phyloP scores from a whole-genome alignment of 2,329 filamentous ascomycete species.

The Botrytis sinoallii region DNA sequence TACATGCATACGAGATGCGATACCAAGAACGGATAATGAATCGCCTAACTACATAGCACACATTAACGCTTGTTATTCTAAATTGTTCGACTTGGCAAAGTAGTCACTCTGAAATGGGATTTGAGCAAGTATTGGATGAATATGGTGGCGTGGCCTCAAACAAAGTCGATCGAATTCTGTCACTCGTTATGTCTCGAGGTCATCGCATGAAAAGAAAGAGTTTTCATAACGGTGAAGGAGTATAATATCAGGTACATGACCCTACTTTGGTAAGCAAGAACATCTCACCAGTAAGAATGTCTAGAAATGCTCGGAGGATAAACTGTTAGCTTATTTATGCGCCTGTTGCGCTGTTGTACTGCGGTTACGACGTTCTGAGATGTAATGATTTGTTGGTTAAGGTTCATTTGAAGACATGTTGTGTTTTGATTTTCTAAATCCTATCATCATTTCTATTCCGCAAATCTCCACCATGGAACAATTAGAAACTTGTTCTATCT shows the following conservation, averaged over 20 bases:
- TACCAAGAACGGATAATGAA: not conserved
- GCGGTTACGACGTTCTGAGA: not conserved
- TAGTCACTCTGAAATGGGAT: not conserved
- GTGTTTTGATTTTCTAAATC: conserved; percentile 10
- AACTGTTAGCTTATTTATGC: not conserved
- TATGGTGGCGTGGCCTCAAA: conserved; percentile 12
- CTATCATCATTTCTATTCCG: conserved; percentile 6
- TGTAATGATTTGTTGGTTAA: conserved; percentile 10
- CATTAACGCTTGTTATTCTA: not conserved
- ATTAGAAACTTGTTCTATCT: conserved; percentile 20
- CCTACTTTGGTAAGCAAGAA: conserved; percentile 1
- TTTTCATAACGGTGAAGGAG: not conserved
- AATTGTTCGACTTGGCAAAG: not conserved
- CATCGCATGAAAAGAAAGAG: conserved; percentile 8
- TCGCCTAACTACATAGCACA: not conserved
- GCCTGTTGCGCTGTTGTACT: conserved; percentile 8
- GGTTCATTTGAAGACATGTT: conserved; percentile 10
- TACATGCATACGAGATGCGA: not conserved
- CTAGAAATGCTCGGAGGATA: not conserved
- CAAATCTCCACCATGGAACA: conserved; percentile 14
- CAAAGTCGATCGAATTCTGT: conserved; percentile 9
- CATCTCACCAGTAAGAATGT: not conserved
- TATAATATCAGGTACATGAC: not conserved
- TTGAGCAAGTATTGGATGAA: conserved; percentile 8
- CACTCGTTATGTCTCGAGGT: conserved; percentile 18